phyloP scores from a whole-genome alignment of 805 yeast species.

The Cyberlindnera petersonii region DNA sequence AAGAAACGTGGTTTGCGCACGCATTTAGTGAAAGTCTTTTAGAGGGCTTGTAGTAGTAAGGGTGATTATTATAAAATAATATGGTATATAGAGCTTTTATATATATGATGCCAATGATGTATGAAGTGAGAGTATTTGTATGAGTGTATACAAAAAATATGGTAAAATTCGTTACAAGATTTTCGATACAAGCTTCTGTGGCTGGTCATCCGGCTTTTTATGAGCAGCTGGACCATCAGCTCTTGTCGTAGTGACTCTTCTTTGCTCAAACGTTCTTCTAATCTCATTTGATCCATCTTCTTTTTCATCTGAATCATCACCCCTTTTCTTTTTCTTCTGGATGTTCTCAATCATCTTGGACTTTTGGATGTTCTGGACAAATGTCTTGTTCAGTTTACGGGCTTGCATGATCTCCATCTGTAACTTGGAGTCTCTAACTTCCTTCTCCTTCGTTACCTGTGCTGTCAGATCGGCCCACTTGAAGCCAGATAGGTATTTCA shows the following conservation, averaged over 20 bases:
- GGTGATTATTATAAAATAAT: no score
- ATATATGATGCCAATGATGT: no score
- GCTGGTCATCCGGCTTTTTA: conserved; percentile 33
- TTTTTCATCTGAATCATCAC: conserved; percentile 20
- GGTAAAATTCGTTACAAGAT: conserved; percentile 15
- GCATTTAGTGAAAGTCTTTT: no score
- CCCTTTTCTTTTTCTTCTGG: conserved; percentile 30
- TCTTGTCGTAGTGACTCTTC: conserved; percentile 61
- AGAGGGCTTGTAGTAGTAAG: no score
- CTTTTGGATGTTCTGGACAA: conserved; percentile 77
- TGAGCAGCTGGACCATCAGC: conserved; percentile 53
- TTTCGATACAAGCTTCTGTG: conserved; percentile 32
- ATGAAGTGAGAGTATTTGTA: no score
- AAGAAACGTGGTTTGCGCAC: no score
- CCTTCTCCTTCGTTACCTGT: conserved; percentile 87
- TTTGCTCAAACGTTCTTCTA: conserved; percentile 66
- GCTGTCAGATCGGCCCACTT: conserved; percentile 95
- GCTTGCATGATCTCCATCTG: conserved; percentile 89
- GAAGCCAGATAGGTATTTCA: conserved; percentile 85
- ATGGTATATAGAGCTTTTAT: no score
- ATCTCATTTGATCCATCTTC: conserved; percentile 31
- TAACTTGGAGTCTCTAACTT: conserved; percentile 80
- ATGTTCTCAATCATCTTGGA: conserved; percentile 77
- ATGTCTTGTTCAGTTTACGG: conserved; percentile 78
- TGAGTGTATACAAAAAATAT: no score